These are phyloP conservation scores for Auricularia sp. DNA, from an alignment of 768 basidiomycete genomes.

Conservation along the genomic window DNA sequence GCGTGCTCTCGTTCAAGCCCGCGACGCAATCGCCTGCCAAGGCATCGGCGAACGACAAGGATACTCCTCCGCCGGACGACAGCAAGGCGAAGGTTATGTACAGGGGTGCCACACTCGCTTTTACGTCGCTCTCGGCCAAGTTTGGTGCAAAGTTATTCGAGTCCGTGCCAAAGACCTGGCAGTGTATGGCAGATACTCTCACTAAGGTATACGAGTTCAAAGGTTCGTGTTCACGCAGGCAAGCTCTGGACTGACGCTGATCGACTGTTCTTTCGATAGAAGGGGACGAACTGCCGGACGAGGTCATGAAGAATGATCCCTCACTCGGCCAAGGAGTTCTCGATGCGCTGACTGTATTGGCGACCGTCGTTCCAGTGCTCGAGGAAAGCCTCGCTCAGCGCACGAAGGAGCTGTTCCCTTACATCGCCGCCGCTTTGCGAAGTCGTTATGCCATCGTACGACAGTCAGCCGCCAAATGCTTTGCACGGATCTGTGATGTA, in stretches of 20 bases:
- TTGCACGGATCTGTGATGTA: slow-evolving; percentile 80
- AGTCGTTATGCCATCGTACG: slow-evolving; percentile 86
- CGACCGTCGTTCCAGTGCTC: slow-evolving; percentile 69
- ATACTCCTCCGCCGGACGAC: slow-evolving; percentile 37
- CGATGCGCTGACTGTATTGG: slow-evolving; percentile 84
- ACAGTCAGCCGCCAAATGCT: slow-evolving; percentile 75
- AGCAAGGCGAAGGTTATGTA: slow-evolving; percentile 62
- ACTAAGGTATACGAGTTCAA: not conserved
- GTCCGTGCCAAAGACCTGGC: slow-evolving; percentile 90
- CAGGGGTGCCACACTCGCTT: slow-evolving; percentile 77
- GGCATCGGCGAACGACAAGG: slow-evolving; percentile 11
- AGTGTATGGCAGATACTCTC: slow-evolving; percentile 24
- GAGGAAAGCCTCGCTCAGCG: slow-evolving; percentile 60
- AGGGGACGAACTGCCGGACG: slow-evolving; percentile 38
- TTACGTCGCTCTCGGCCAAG: slow-evolving; percentile 61
- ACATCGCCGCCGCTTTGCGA: slow-evolving; percentile 65
- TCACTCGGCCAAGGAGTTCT: slow-evolving; percentile 82
- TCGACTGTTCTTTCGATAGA: slow-evolving; percentile 10
- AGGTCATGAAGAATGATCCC: slow-evolving; percentile 44
- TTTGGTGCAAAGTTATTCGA: slow-evolving; percentile 69
- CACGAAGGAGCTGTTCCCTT: slow-evolving; percentile 64
- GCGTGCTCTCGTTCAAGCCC: slow-evolving; percentile 61
- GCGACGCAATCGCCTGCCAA: slow-evolving; percentile 28
- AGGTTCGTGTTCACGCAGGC: not conserved
- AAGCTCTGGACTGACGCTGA: no score